A percentile compares a stretch with the other conserved stretches of the same genome.
phyloP scores from a whole-genome alignment of 2,329 filamentous ascomycete species.

The Paramyrothecium roridum region DNA sequence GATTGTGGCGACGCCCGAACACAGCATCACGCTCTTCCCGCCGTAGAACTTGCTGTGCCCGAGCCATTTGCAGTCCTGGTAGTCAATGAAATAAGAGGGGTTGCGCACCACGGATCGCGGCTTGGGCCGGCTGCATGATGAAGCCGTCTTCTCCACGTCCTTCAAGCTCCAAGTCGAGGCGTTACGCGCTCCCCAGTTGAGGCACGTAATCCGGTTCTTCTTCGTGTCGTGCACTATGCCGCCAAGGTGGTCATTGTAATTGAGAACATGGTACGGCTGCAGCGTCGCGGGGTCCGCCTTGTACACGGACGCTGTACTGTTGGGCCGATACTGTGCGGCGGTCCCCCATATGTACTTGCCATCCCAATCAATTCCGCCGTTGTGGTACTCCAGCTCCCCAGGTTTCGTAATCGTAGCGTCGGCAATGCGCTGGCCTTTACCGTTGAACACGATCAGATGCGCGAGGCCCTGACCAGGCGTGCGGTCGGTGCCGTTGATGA shows the following conservation, averaged over 20 bases:
- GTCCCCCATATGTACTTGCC: slow-evolving; percentile 43
- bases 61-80: slow-evolving; percentile 50
- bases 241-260: slow-evolving; percentile 40
- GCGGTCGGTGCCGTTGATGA: slow-evolving; percentile 50
- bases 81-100: slow-evolving; percentile 42
- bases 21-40: slow-evolving; percentile 42
- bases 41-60: slow-evolving; percentile 33
- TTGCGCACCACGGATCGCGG: slow-evolving; percentile 24
- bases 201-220: slow-evolving; percentile 28
- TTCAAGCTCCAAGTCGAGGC: slow-evolving; percentile 32
- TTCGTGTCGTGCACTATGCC: slow-evolving; percentile 39
- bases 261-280: slow-evolving; percentile 28
- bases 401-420: slow-evolving; percentile 38
- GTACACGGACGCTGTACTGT: slow-evolving; percentile 40
- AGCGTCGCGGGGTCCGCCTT: slow-evolving; percentile 33
- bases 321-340: slow-evolving; percentile 43
- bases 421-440: slow-evolving; percentile 35
- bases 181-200: slow-evolving; percentile 45
- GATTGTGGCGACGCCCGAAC: slow-evolving; percentile 39
- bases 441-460: slow-evolving; percentile 42
- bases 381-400: slow-evolving; percentile 39
- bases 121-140: slow-evolving; percentile 8
- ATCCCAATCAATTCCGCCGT: slow-evolving; percentile 46
- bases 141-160: slow-evolving; percentile 4
- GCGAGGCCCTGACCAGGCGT: slow-evolving; percentile 39